Evolutionary conservation across 805 yeast species (phyloP), one percentile per base, ranked within the genome.

Genomic region (Ogataea parapolymorpha): DNA sequence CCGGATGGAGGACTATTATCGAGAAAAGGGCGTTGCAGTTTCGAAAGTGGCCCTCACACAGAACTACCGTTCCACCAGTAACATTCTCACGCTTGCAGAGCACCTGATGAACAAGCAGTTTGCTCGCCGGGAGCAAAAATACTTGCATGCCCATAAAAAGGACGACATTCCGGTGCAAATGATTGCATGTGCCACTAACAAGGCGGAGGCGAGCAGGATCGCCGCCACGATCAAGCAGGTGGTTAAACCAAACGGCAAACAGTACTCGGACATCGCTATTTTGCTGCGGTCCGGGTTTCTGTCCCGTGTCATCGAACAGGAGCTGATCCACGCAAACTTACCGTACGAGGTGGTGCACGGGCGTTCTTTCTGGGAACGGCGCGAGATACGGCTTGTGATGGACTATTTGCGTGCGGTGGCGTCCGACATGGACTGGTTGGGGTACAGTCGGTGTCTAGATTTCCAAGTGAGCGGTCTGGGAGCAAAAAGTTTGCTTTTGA

Each of bases 11-110:
- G 39, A 50, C 0, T 55, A 66, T 43, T 73, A 55, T 30, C 37
- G 18, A 2, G 49, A 55, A 1, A 55, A 32, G 12, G 48, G 49
- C 2, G 32, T 38, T 5, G 22, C 26, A 0, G 39, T 49, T 0
- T 54, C 64, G n/a, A 50, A 53, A 10, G 53, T 66, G 5, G 64
- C 80, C 1, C 67, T 91, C 35, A 70, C 72, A 17, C 78, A 82
- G 47, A 91, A 89, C 58, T 93, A 91, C 59, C 70, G 98, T 39
- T 88, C 97, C 0, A 79, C 95, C 0, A 67, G 71, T 27, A 74
- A 70, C 20, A 83, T 91, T 22, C 62, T 91, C 9, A 62, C 73
- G 20, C 55, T 80, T 5, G 82, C 96, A 15, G 87, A 83, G 50
- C 49, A 61, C 0, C 59, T 87, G 7, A 86, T 87, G 76, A 65